A percentile compares a stretch with the other conserved stretches of the same genome.
Conservation (phyloP, 2,329 filamentous ascomycete genomes). For the Diaporthe aspalathi region DNA sequence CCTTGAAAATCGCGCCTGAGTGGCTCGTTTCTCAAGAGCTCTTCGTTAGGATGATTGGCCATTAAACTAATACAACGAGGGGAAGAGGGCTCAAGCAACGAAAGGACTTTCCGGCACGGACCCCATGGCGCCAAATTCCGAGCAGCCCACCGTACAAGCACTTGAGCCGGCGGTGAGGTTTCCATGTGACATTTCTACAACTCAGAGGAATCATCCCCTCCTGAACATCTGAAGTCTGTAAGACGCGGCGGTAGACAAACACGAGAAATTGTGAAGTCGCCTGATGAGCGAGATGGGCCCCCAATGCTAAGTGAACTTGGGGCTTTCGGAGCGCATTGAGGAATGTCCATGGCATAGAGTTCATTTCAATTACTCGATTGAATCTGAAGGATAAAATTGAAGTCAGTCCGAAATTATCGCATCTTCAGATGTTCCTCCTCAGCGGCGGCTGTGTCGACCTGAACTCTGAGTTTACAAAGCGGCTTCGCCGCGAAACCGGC, state of each 20-base stretch:
- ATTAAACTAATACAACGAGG: too few relatives aligned
- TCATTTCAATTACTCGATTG: background rate
- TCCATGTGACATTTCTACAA: background rate
- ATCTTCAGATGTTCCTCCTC: background rate
- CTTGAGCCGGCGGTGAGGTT: too few relatives aligned
- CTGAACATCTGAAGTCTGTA: background rate
- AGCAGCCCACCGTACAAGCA: background rate
- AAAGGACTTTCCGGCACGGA: background rate
- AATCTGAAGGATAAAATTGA: background rate
- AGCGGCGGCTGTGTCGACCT: background rate
- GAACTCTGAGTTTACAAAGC: background rate
- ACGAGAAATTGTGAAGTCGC: background rate
- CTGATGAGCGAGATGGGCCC: background rate
- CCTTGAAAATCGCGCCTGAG: background rate
- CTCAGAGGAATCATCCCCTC: background rate
- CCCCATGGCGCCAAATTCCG: background rate
- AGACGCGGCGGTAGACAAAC: background rate
- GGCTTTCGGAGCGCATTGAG: background rate
- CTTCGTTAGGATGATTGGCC: background rate
- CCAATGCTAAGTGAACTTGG: too few relatives aligned
- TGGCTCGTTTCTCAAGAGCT: background rate
- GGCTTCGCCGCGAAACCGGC: background rate
- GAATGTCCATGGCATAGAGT: background rate
- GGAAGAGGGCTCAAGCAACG: too few relatives aligned
- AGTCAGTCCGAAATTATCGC: background rate